phyloP scores from a whole-genome alignment of 257 asterid genomes.

The Przewalskia tangutica region DNA sequence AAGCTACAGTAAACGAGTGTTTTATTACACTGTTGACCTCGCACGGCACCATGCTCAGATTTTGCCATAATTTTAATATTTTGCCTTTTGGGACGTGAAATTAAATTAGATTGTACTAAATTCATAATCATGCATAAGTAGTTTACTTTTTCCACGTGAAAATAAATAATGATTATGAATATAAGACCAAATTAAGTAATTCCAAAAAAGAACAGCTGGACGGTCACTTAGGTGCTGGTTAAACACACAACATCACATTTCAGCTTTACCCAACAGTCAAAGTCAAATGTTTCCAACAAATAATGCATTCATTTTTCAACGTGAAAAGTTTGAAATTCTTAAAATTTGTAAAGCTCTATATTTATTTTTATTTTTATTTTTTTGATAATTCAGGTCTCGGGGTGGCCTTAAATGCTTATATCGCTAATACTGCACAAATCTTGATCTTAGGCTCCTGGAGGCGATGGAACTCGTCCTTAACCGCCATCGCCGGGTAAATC shows the following conservation, averaged over 20 bases:
- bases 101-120: not conserved
- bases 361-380: too few relatives aligned
- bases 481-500: too few relatives aligned
- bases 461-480: too few relatives aligned
- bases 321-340: not conserved
- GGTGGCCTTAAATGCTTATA: too few relatives aligned
- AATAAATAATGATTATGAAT: not conserved
- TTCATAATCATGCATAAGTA: not conserved
- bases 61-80: not conserved
- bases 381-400: too few relatives aligned
- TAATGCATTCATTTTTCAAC: not conserved
- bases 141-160: slow-evolving; percentile 5
- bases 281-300: slow-evolving; percentile 3
- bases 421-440: too few relatives aligned
- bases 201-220: slow-evolving; percentile 4
- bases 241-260: not conserved
- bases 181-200: not conserved
- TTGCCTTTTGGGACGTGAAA: not conserved
- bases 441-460: too few relatives aligned
- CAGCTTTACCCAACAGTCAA: slow-evolving; percentile 19
- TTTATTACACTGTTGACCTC: too few relatives aligned
- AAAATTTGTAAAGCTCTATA: not conserved
- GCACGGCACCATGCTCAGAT: not conserved
- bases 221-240: slow-evolving; percentile 10
- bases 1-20: not conserved